phyloP scores from a whole-genome alignment of 192 early-diverging fungal genomes.

The Dispira simplex region DNA sequence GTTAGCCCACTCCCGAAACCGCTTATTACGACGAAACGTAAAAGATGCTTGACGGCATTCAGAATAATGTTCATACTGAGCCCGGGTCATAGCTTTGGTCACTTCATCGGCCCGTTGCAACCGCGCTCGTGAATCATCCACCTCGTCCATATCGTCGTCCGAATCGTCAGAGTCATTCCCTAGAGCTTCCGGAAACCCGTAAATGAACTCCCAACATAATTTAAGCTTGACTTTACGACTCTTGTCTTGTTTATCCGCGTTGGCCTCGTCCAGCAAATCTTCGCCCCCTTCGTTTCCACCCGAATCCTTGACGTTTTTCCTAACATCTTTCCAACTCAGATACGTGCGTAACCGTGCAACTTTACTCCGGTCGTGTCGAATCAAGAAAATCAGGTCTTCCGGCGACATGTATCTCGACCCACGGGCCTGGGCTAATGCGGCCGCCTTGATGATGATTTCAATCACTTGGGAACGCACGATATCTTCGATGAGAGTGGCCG shows the following conservation, averaged over 20 bases:
- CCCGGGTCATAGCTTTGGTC: slow-evolving; percentile 87
- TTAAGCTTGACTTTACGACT: slow-evolving; percentile 57
- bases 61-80: slow-evolving; percentile 98
- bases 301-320: slow-evolving; percentile 79
- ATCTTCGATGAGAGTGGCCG: slow-evolving; percentile 84
- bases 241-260: slow-evolving; percentile 35
- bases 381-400: slow-evolving; percentile 94
- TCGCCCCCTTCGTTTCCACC: slow-evolving; percentile 36
- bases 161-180: slow-evolving; percentile 71
- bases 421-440: slow-evolving; percentile 66
- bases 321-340: slow-evolving; percentile 91
- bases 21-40: slow-evolving; percentile 82
- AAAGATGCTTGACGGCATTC: slow-evolving; percentile 98
- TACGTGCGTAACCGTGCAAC: slow-evolving; percentile 82
- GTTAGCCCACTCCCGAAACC: slow-evolving; percentile 91
- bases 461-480: slow-evolving; percentile 90
- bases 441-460: slow-evolving; percentile 81
- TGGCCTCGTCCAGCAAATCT: slow-evolving; percentile 25
- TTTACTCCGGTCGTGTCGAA: slow-evolving; percentile 88
- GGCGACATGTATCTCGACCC: slow-evolving; percentile 62
- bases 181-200: slow-evolving; percentile 58
- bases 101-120: slow-evolving; percentile 81
- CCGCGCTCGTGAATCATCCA: slow-evolving; percentile 75
- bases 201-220: slow-evolving; percentile 87
- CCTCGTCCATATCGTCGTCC: slow-evolving; percentile 82